phyloP scores from a whole-genome alignment of 1,284 basidiomycete genomes.

The Apiotrichum siamense region DNA sequence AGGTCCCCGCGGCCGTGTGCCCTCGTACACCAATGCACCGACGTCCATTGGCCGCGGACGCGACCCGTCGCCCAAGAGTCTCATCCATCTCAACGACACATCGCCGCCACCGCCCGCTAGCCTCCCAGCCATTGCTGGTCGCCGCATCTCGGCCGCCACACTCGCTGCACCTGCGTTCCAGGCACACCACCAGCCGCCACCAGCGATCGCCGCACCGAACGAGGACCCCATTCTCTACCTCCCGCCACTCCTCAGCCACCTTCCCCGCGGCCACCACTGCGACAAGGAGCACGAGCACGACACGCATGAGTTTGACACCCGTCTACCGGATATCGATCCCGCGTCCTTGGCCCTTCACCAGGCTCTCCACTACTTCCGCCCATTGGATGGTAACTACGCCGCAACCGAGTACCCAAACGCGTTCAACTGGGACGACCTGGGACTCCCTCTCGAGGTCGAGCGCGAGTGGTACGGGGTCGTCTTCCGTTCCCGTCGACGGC shows the following conservation, averaged over 20 bases:
- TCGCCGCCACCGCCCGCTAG: constrained; percentile 5
- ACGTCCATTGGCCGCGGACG: constrained; percentile 9
- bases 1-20: background rate
- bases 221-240: constrained; percentile 61
- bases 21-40: background rate
- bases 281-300: constrained; percentile 8
- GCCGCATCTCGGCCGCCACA: constrained; percentile 9
- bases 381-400: constrained; percentile 60
- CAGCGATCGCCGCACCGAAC: constrained; percentile 50
- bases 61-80: constrained; percentile 14
- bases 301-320: constrained; percentile 57
- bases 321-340: constrained; percentile 72
- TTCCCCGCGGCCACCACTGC: constrained; percentile 40
- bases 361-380: constrained; percentile 69
- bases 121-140: constrained; percentile 11
- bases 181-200: constrained; percentile 55
- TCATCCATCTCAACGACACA: constrained; percentile 14
- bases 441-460: constrained; percentile 26
- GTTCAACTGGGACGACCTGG: constrained; percentile 79
- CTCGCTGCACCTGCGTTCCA: constrained; percentile 17
- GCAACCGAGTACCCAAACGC: constrained; percentile 59
- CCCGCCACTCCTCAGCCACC: constrained; percentile 68
- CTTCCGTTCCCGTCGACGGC: constrained; percentile 71
- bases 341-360: constrained; percentile 77
- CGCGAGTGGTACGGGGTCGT: constrained; percentile 86